Evolutionary conservation across 352 stramenopile species (phyloP), one percentile per base, ranked within the genome.

Genomic region (Pythium dissimile): DNA sequence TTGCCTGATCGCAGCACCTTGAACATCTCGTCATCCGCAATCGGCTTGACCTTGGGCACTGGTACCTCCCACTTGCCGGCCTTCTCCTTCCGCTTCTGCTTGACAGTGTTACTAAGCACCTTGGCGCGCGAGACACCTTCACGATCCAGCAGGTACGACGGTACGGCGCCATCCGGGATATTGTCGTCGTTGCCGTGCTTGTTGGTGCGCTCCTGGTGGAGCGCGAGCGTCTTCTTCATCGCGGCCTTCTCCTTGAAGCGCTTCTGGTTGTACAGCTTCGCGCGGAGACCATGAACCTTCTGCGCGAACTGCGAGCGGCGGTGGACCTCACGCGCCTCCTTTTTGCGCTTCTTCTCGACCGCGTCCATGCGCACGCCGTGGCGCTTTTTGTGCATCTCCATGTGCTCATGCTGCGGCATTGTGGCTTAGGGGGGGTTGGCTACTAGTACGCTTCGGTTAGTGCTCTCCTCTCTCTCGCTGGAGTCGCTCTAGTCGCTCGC

Each of bases 21-120:
- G 78, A 99, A 99, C 97, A 99, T 99, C 80, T 99, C 98, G 71
- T 99, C 96, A 80, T 99, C 98, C n/a, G 97, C 96, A 61, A 99
- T 97, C 5, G 98, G 97, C 75, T 94, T 94, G 43, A 96, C 86
- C 81, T 99, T 99, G 30, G 97, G 97, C 67, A 99, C 98, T 18
- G 97, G 97, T 39, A 99, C 98, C 62, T 98, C 94, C 98, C 98
- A 99, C 77, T 99, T 99, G 53, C 98, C 98, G 18, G 98, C 98
- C 80, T 99, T 99, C 83, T 99, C 98, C 77, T 99, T 99, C 60
- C 98, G 85, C 78, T 99, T 99, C 86, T 99, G 98, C 77, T 99
- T 99, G 21, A 99, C 96, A 27, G 97, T 99, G 82, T 99, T 99
- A 76, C 86, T 98, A 57, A 99, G 80, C 51, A 99, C 97, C 75